Conservation (phyloP, 2,329 filamentous ascomycete genomes). For the Ascosphaera pollenicola region DNA sequence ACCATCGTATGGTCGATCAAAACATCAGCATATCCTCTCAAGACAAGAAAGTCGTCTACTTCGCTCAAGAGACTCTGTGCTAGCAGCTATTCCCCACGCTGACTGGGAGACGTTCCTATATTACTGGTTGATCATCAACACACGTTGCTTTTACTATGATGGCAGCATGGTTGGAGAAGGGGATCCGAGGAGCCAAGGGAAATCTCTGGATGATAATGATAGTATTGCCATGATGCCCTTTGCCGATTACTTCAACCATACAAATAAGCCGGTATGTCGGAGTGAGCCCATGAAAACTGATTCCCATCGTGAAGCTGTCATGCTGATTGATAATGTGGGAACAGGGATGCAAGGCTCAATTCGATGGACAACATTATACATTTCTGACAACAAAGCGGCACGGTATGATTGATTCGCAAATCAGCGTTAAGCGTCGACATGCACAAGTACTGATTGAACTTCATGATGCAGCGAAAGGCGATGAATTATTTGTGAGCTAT, state of each 20-base stretch:
- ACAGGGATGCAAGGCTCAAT: conserved; percentile 17
- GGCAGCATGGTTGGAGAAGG: conserved; percentile 14
- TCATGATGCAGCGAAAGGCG: conserved; percentile 13
- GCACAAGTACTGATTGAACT: background rate
- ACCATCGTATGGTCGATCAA: conserved; percentile 11
- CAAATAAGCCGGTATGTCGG: conserved; percentile 11
- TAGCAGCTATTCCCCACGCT: conserved; percentile 20
- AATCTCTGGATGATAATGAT: conserved; percentile 17
- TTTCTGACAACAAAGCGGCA: conserved; percentile 15
- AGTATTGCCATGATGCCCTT: conserved; percentile 24
- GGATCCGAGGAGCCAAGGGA: background rate
- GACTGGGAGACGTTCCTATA: conserved; percentile 27
- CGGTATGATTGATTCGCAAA: conserved; percentile 6
- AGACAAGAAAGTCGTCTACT: conserved; percentile 33
- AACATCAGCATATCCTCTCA: conserved; percentile 15
- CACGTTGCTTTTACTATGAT: conserved; percentile 35
- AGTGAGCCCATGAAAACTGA: too few relatives aligned
- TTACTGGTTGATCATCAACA: conserved; percentile 39
- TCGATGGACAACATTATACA: conserved; percentile 15
- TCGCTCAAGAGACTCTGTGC: conserved; percentile 27
- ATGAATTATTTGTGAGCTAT: conserved; percentile 24
- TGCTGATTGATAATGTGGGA: background rate
- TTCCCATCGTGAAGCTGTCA: too few relatives aligned
- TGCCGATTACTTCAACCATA: conserved; percentile 26
- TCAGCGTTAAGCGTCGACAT: background rate